phyloP scores from a whole-genome alignment of 176 grass and related monocot species.

The Lolium rigidum region DNA sequence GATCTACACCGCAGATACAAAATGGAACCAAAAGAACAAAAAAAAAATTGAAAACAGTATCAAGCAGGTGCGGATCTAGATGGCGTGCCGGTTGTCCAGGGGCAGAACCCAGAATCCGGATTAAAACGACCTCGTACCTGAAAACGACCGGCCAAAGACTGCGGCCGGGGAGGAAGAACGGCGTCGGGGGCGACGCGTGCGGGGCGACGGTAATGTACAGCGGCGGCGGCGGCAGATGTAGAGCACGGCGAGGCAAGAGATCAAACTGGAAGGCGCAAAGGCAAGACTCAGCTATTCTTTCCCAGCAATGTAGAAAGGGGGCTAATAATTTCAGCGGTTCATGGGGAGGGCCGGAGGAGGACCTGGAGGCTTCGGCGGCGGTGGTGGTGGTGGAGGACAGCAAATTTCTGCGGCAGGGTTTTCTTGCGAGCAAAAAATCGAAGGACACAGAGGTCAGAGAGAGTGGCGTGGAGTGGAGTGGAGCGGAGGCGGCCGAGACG shows the following conservation, averaged over 20 bases:
- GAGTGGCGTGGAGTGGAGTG: slow-evolving; percentile 26
- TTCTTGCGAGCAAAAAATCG: slow-evolving; percentile 39
- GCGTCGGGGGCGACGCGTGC: background rate
- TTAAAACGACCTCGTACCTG: slow-evolving; percentile 10
- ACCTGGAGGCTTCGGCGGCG: slow-evolving; percentile 19
- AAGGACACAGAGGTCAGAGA: background rate
- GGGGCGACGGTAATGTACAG: background rate
- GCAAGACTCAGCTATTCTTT: background rate
- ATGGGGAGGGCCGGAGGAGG: background rate
- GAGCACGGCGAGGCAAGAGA: background rate
- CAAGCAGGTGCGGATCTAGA: background rate
- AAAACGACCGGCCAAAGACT: background rate
- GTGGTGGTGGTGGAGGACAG: background rate
- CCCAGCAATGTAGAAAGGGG: slow-evolving; percentile 36
- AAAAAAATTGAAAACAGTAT: background rate
- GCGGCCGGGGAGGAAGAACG: background rate
- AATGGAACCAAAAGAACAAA: background rate
- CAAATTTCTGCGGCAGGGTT: slow-evolving; percentile 2
- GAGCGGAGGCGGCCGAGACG: slow-evolving; percentile 5
- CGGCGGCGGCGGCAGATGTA: background rate
- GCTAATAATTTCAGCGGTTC: slow-evolving; percentile 33
- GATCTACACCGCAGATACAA: background rate
- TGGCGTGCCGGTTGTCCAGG: background rate
- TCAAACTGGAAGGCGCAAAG: background rate
- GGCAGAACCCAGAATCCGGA: background rate